A percentile compares a stretch with the other conserved stretches of the same genome.
phyloP scores from a whole-genome alignment of 345 rosid species.

The Kernera saxatilis region DNA sequence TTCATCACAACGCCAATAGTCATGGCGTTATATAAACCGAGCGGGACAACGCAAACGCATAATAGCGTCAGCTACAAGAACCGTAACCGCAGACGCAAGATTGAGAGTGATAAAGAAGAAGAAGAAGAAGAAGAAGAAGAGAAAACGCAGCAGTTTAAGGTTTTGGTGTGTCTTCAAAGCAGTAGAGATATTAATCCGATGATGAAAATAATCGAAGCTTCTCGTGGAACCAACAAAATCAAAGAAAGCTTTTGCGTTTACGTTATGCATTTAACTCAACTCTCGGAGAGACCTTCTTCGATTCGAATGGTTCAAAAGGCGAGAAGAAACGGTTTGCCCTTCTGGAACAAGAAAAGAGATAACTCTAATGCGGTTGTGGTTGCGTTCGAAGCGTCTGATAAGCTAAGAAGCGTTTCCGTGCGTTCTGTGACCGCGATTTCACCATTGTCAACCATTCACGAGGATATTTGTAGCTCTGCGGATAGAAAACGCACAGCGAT shows the following conservation, averaged over 20 bases:
- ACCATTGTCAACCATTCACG: slow-evolving; percentile 45
- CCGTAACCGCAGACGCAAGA: slow-evolving; percentile 40
- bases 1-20: slow-evolving; percentile 75
- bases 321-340: slow-evolving; percentile 62
- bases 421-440: slow-evolving; percentile 74
- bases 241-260: slow-evolving; percentile 52
- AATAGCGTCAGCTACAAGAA: not conserved
- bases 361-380: slow-evolving; percentile 39
- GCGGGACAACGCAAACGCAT: slow-evolving; percentile 8
- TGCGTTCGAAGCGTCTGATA: slow-evolving; percentile 53
- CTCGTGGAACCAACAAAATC: slow-evolving; percentile 53
- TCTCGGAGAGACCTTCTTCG: slow-evolving; percentile 74
- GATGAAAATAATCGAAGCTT: slow-evolving; percentile 71
- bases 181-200: slow-evolving; percentile 47
- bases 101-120: slow-evolving; percentile 42
- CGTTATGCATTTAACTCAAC: slow-evolving; percentile 77
- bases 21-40: slow-evolving; percentile 60
- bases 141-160: slow-evolving; percentile 40
- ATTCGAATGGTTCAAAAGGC: slow-evolving; percentile 81
- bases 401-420: slow-evolving; percentile 44
- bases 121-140: slow-evolving; percentile 41
- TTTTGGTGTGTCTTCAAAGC: slow-evolving; percentile 59
- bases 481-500: slow-evolving; percentile 50
- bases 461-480: slow-evolving; percentile 51
- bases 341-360: slow-evolving; percentile 52